phyloP scores from a whole-genome alignment of 306 rosid species.

The Arachis hypogaea region DNA sequence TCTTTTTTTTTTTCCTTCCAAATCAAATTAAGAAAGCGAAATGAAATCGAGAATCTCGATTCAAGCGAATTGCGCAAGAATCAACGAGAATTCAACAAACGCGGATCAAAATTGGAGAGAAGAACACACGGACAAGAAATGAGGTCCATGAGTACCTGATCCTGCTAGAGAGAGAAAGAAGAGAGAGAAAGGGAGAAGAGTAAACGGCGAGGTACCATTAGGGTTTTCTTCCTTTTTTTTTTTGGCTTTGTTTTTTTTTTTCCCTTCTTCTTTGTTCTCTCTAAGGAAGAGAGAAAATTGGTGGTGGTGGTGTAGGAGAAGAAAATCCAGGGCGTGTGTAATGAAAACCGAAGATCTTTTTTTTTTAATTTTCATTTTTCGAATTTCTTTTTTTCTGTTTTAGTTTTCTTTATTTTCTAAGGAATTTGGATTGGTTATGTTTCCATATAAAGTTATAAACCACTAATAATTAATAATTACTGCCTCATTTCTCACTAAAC shows the following conservation, averaged over 20 bases:
- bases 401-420: neutral
- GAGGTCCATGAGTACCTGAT: slow-evolving; percentile 60
- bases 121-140: slow-evolving; percentile 21
- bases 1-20: neutral
- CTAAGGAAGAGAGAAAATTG: slow-evolving; percentile 28
- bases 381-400: neutral
- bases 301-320: slow-evolving; percentile 38
- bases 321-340: slow-evolving; percentile 45
- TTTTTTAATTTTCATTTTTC: slow-evolving; percentile 8
- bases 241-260: neutral
- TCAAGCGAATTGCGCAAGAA: slow-evolving; percentile 37
- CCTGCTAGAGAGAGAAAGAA: slow-evolving; percentile 38
- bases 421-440: neutral
- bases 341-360: slow-evolving; percentile 37
- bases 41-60: slow-evolving; percentile 40
- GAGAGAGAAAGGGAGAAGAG: slow-evolving; percentile 13
- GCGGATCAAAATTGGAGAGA: slow-evolving; percentile 28
- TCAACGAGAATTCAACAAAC: slow-evolving; percentile 29
- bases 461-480: neutral
- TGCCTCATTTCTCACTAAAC: neutral
- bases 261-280: neutral
- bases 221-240: slow-evolving; percentile 55
- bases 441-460: neutral
- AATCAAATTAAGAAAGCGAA: slow-evolving; percentile 32
- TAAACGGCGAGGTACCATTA: slow-evolving; percentile 49